Base-by-base conservation (phyloP, 345 rosid species). In the Salix udensis region DNA sequence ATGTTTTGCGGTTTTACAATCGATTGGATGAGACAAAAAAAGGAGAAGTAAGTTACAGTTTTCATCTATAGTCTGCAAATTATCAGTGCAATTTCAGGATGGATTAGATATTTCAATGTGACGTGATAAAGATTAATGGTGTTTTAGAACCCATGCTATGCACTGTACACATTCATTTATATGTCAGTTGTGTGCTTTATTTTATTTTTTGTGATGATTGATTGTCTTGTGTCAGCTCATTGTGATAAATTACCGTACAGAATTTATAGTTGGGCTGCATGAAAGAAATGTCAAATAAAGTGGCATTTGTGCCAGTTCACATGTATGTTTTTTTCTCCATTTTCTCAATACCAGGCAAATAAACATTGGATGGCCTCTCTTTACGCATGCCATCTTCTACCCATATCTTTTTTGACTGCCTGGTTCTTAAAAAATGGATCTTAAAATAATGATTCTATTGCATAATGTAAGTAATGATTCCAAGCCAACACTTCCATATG, bases 1-100 rank as follows among this genome's bases (percentile, higher is more conserved):
- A 93, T 69, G 91, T 87, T 72, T 69, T 93, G 74, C 89, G 89
- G 76, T 89, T 96, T 82, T 92, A 85, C 78, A 93, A 79, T 62
- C 87, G 94, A 77, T 82, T 91, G 87, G 98, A 93, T 68, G 96
- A 93, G 83, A 60, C 91, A 23, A 92, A 86, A 84, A 96, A 93
- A 70, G 99, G 98, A 85, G 93, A 95, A 86, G 98, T 95, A 83
- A 88, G 94, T 87, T 81, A 69, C 71, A 36, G 67, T 77, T 72
- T 72, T 74, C 16, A 15, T 11, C 74, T 24, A 42, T 80, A 44
- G 23, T 46, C 28, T 6, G 1, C 24, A 50, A 71, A 65, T 77
- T 13, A 11, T 58, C 40, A 8, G 48, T 48, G 24, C 50, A 26
- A 36, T 28, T 4, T 70, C n/a, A 31, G 15, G 21, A 50, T 64